Evolutionary conservation across 2,329 filamentous ascomycete species (phyloP).

Genomic region (Aureobasidium leucospermi): DNA sequence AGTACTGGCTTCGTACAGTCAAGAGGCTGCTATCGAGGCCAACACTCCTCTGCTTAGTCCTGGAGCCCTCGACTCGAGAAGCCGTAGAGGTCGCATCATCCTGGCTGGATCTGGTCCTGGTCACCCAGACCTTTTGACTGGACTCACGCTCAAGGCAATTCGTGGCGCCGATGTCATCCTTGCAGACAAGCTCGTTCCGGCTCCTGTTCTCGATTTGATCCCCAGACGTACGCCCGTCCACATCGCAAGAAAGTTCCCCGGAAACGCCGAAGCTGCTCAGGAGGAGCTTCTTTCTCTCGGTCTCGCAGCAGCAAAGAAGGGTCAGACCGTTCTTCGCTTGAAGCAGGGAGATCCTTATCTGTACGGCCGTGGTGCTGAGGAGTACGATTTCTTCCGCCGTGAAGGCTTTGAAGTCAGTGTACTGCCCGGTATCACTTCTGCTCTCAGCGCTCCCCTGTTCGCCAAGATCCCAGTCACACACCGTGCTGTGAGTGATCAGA

Average conservation of each 20-base stretch:
- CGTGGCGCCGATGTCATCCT: constrained; percentile 69
- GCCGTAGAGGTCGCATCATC: constrained; percentile 62
- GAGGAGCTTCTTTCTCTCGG: constrained; percentile 79
- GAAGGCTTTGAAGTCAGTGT: constrained; percentile 63
- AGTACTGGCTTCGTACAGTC: constrained; percentile 64
- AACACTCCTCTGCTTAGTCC: constrained; percentile 24
- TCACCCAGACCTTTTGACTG: constrained; percentile 84
- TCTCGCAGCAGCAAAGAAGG: constrained; percentile 58
- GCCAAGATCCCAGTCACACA: constrained; percentile 84
- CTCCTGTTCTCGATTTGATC: constrained; percentile 78
- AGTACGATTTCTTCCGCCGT: constrained; percentile 73
- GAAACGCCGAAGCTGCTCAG: constrained; percentile 90
- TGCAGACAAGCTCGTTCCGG: constrained; percentile 78
- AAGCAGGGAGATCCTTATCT: constrained; percentile 98
- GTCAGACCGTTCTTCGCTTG: constrained; percentile 75
- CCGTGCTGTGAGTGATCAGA: constrained; percentile 81
- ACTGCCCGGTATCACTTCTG: constrained; percentile 83
- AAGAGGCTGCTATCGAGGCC: constrained; percentile 22
- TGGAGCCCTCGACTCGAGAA: constrained; percentile 23
- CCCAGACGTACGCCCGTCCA: constrained; percentile 81
- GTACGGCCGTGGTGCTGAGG: constrained; percentile 90
- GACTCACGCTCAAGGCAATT: constrained; percentile 71
- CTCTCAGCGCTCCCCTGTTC: constrained; percentile 79
- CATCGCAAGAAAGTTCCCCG: constrained; percentile 95
- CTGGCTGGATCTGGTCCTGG: constrained; percentile 89